Percentiles rank a stretch among this genome's conserved stretches.
Conservation (phyloP, 2,329 filamentous ascomycete species). For the Sclerotinia nivalis region DNA sequence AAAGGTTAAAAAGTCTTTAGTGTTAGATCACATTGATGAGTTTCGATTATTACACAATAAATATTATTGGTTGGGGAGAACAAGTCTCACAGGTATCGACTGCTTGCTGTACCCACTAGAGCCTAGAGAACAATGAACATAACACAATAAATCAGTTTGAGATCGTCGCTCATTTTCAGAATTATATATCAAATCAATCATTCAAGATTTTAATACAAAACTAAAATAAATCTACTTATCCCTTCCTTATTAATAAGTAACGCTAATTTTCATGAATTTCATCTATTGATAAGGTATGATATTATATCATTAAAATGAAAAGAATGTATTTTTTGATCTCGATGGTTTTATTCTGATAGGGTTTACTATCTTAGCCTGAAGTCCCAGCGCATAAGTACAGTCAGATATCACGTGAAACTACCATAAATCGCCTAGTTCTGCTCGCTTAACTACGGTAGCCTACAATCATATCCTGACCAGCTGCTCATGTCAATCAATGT, state of each 20-base stretch:
- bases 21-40: background rate
- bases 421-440: background rate
- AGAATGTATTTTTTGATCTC: background rate
- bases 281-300: background rate
- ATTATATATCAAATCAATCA: background rate
- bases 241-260: background rate
- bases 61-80: constrained; percentile 10
- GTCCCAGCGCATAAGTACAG: background rate
- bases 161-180: background rate
- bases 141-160: background rate
- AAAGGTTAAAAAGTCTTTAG: constrained; percentile 6
- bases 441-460: constrained; percentile 14
- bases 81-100: background rate
- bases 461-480: background rate
- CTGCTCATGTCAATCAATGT: constrained; percentile 16
- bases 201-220: background rate
- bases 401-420: background rate
- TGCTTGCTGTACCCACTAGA: background rate
- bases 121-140: background rate
- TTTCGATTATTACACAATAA: constrained; percentile 14
- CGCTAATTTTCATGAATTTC: background rate
- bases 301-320: background rate
- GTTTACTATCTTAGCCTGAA: background rate
- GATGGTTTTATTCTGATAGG: background rate
- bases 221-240: accelerated